These are phyloP conservation scores for Tylopilus sp. DNA, from an alignment of 768 basidiomycete species.

Conservation along the genomic window DNA sequence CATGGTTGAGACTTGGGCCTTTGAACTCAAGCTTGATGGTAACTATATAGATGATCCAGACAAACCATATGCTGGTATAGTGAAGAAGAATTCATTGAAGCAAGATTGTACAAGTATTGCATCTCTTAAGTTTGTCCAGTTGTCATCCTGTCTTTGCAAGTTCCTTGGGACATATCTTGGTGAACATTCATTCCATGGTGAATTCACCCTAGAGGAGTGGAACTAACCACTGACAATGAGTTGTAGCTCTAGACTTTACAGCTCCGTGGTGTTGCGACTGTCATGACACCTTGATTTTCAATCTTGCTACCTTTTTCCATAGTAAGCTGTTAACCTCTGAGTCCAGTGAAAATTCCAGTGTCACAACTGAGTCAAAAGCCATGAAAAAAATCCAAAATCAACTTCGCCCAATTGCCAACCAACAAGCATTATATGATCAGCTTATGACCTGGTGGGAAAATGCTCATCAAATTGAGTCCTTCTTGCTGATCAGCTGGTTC, in stretches of 20 bases:
- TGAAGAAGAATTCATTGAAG: neutral
- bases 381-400: too few relatives aligned
- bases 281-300: neutral
- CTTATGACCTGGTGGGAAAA: neutral
- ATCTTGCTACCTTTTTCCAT: neutral
- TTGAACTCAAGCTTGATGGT: neutral
- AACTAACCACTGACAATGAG: too few relatives aligned
- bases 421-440: neutral
- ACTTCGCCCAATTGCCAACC: neutral
- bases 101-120: neutral
- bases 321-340: neutral
- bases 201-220: too few relatives aligned
- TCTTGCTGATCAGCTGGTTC: neutral
- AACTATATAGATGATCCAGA: neutral
- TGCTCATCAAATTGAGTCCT: neutral
- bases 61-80: neutral
- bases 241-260: neutral
- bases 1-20: slow-evolving; percentile 3
- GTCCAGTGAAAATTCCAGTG: neutral
- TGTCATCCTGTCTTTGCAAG: neutral
- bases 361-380: too few relatives aligned
- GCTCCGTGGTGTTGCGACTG: neutral
- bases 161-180: neutral
- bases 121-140: neutral
- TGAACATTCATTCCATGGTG: neutral